Evolutionary conservation across 805 yeast genomes (phyloP), one percentile per base, ranked within the genome.

Genomic region (Spathaspora girioi): DNA sequence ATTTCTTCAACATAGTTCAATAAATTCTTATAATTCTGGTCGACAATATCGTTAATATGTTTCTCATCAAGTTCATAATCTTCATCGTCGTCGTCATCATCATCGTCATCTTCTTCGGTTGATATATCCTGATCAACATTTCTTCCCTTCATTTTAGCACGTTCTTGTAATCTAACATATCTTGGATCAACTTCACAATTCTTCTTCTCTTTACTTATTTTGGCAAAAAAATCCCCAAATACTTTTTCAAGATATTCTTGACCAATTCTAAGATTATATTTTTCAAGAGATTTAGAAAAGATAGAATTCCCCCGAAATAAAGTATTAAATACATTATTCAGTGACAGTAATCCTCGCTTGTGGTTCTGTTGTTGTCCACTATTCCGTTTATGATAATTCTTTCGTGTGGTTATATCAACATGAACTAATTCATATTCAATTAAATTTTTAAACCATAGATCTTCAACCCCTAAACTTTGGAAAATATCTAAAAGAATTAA

Each of bases 111-210:
- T 42, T 42, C 26, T 23, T 23, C 26, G 6, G 29, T 14, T 19
- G 29, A 23, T 23, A 23, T 4, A 4, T 23, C 26, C 29, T 65
- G 65, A 31, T 67, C 68, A 5, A 57, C 17, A 1, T 59, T 43
- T 40, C 57, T 60, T 0, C 69, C 69, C 46, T 57, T 63, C 15
- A 68, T 52, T 31, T 55, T 56, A 12, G 67, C 67, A 23, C 56
- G 59, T 44, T 65, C 69, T 55, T 70, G 74, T 5, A 65, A 50
- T 46, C 81, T 67, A 18, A 85, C 75, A 47, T 78, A 70, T 50
- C 79, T 65, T 8, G 97, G 96, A 65, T 94, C 97, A 44, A 92
- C 79, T 60, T 93, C 98, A 62, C 91, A 82, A 55, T 74, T 73
- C n/a, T 78, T 68, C 49, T 76, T 69, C 50, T 82, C 82, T 0